These are phyloP conservation scores for Pseudogymnoascus verrucosus DNA, from an alignment of 2,329 filamentous ascomycete genomes.

Conservation along the genomic window DNA sequence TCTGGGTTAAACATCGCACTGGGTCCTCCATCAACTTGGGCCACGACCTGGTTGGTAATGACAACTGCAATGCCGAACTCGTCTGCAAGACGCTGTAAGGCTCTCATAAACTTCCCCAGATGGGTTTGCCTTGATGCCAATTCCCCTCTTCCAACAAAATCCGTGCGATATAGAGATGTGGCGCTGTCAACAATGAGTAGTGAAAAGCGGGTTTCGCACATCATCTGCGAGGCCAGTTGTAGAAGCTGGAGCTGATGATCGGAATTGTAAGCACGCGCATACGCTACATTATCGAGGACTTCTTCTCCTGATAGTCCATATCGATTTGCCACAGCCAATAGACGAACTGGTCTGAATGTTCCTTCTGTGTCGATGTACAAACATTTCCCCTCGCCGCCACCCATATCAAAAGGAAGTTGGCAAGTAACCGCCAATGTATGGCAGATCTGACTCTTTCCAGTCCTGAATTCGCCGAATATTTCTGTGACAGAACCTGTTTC, in stretches of 20 bases:
- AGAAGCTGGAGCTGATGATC: conserved; percentile 94
- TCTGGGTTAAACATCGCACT: conserved; percentile 99
- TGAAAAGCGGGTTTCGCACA: conserved; percentile 98
- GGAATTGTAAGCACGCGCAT: conserved; percentile 96
- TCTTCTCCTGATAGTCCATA: conserved; percentile 95
- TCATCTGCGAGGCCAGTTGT: conserved; percentile 94
- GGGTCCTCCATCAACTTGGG: conserved; percentile 92
- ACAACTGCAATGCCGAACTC: conserved; percentile 96
- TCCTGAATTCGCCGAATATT: conserved; percentile 95
- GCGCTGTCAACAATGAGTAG: conserved; percentile 93
- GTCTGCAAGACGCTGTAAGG: conserved; percentile 67
- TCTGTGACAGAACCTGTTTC: conserved; percentile 98
- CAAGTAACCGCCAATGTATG: conserved; percentile 98
- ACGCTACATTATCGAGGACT: conserved; percentile 95
- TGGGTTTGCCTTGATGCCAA: conserved; percentile 89
- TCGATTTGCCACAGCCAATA: conserved; percentile 85
- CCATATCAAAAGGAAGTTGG: conserved; percentile 97
- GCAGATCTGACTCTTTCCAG: conserved; percentile 97
- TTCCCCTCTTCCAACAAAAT: conserved; percentile 94
- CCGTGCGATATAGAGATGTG: conserved; percentile 89
- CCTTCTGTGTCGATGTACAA: conserved; percentile 98
- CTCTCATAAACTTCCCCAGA: conserved; percentile 81
- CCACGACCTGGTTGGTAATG: conserved; percentile 97
- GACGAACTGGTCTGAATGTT: conserved; percentile 86
- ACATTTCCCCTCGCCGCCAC: conserved; percentile 95